Conservation (phyloP, 148 eudicot genomes). For the Fagopyrum homotropicum region DNA sequence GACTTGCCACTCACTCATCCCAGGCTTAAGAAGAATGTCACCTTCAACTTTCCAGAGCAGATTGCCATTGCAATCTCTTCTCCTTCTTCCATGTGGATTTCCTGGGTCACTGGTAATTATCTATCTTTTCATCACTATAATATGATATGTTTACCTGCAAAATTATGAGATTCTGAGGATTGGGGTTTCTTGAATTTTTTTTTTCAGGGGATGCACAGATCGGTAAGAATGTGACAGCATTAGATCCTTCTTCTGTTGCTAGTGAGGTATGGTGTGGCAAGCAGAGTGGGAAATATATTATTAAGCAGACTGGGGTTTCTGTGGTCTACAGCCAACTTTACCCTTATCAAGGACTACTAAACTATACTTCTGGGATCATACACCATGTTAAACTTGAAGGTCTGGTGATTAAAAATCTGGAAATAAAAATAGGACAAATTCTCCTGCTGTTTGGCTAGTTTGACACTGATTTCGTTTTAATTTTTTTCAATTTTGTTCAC, state of each 20-base stretch:
- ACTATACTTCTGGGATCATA: constrained; percentile 90
- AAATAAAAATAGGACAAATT: neutral
- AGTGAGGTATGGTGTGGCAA: constrained; percentile 95
- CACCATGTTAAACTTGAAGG: constrained; percentile 91
- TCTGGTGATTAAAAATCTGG: constrained; percentile 16
- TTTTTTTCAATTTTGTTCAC: neutral
- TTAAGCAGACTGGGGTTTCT: constrained; percentile 48
- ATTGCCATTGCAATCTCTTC: constrained; percentile 74
- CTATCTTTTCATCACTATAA: neutral
- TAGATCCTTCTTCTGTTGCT: constrained; percentile 62
- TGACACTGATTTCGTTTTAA: neutral
- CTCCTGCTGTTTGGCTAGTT: neutral
- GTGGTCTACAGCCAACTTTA: constrained; percentile 71
- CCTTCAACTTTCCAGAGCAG: constrained; percentile 67
- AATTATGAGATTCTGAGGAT: neutral
- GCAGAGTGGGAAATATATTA: constrained; percentile 50
- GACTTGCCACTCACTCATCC: constrained; percentile 68
- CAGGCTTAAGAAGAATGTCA: constrained; percentile 53
- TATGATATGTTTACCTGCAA: neutral
- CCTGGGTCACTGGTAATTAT: constrained; percentile 83
- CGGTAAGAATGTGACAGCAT: constrained; percentile 67
- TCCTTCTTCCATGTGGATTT: constrained; percentile 67
- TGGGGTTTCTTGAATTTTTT: neutral
- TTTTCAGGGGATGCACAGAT: constrained; percentile 68
- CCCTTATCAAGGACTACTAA: constrained; percentile 69